These are phyloP conservation scores for Phyllosticta citrichinensis DNA, from an alignment of 2,329 filamentous ascomycete species.

Conservation along the genomic window DNA sequence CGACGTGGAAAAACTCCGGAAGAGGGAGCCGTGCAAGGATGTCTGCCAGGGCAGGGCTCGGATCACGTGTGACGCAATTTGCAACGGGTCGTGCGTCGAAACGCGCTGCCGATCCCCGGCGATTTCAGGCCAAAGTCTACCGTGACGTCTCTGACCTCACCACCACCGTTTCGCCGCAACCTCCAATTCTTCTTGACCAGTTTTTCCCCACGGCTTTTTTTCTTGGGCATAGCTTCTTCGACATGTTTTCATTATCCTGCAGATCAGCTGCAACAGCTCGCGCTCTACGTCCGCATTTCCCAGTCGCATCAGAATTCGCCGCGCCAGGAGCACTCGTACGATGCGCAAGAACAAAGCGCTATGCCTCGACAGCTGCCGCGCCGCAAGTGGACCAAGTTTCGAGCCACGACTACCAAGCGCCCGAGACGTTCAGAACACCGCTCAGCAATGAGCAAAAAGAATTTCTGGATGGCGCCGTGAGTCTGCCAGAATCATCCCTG, in stretches of 20 bases:
- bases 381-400: neutral
- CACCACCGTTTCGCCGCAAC: neutral
- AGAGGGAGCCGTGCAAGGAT: neutral
- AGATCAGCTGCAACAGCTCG: neutral
- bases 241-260: neutral
- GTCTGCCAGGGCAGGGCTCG: neutral
- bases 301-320: neutral
- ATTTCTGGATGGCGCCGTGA: constrained; percentile 29
- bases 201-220: neutral
- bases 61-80: neutral
- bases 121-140: constrained; percentile 7
- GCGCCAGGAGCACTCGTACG: constrained; percentile 1
- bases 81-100: neutral
- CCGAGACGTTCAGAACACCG: constrained; percentile 8
- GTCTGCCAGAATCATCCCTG: constrained; percentile 1
- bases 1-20: neutral
- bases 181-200: neutral
- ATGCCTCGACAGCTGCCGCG: constrained; percentile 1
- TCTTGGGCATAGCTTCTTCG: neutral
- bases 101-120: constrained; percentile 4
- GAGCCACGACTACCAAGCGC: neutral
- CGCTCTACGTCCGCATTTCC: neutral
- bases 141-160: neutral
- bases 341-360: neutral
- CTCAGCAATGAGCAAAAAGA: constrained; percentile 22